Base-by-base conservation (phyloP, 192 early-diverging fungal species). In the Radiomyces spectabilis region DNA sequence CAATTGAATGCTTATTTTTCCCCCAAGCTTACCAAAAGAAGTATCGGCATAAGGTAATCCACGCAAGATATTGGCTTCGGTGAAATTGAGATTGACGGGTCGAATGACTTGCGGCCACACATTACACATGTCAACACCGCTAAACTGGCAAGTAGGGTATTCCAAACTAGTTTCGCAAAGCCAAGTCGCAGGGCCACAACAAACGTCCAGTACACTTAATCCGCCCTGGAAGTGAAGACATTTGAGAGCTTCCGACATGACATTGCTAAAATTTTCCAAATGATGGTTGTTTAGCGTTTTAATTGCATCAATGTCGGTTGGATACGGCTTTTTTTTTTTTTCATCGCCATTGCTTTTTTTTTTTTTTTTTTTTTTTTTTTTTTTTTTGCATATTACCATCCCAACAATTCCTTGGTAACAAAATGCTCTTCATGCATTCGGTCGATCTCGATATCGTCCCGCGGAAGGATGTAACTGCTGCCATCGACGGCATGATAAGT, bases 71-170 rank as follows among this genome's bases (percentile, higher is more conserved):
- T 61, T 61, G 13, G 43, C 59, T n/a, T 51, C n/a, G 24, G 41
- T 41, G 39, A 61, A 61, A 18, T 31, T 38, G 4, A 61, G 32
- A n/a, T 61, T 61, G 18, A 46, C 59, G 22, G 59, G 59, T 9
- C 59, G 50, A 44, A 61, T 61, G 5, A 61, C 49, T 38, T 61
- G 50, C 3, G 59, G 59, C 59, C 59, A 61, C 13, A 61, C 8
- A 16, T 15, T 43, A 38, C 50, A 45, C 59, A 61, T 61, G 44
- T 61, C 59, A 5, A 61, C 35, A 37, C 59, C 59, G 12, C 39
- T 32, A 38, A 61, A 61, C 12, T 53, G 59, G 33, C 59, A 61
- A 44, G 18, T 30, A 0, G 59, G 59, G 22, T 61, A 61, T 29
- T 61, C 59, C 8, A 61, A 34, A 37, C 59, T 61, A 2, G 59